Conservation (phyloP, 2,329 filamentous ascomycete species). For the Huntiella moniliformis region DNA sequence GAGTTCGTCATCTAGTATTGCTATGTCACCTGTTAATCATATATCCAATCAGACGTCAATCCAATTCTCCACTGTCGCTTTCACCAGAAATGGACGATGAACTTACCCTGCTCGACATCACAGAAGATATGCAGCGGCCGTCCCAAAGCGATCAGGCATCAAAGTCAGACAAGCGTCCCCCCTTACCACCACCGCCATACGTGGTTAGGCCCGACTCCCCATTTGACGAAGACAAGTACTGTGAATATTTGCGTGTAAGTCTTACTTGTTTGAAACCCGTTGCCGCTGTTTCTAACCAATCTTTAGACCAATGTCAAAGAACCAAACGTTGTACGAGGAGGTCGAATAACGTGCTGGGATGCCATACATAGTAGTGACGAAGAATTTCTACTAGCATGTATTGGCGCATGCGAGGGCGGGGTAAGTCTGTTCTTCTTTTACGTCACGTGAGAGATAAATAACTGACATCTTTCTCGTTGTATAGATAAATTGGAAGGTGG, state of each 20-base stretch:
- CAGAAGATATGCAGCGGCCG: too few species aligned
- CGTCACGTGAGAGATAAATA: background rate
- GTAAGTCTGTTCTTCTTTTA: background rate
- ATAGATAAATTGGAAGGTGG: conserved; percentile 41
- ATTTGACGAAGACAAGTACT: conserved; percentile 1
- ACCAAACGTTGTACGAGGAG: conserved; percentile 4
- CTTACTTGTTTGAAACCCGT: background rate
- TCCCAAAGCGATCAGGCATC: too few species aligned
- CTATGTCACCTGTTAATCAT: too few species aligned
- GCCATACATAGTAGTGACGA: conserved; percentile 9
- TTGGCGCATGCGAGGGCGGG: conserved; percentile 11
- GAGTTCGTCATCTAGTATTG: too few species aligned
- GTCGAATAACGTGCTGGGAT: conserved; percentile 11
- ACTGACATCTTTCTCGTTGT: background rate
- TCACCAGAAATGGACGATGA: too few species aligned
- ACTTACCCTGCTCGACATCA: too few species aligned
- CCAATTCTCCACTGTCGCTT: too few species aligned
- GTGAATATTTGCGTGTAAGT: conserved; percentile 1
- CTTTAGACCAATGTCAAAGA: background rate
- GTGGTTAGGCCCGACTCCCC: background rate
- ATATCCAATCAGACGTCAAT: too few species aligned
- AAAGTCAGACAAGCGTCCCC: too few species aligned
- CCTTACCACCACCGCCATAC: background rate
- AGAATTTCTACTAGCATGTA: conserved; percentile 10
- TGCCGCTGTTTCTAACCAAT: background rate